phyloP scores from a whole-genome alignment of 2,329 filamentous ascomycete species.

The Pseudocercospora macadamiae region DNA sequence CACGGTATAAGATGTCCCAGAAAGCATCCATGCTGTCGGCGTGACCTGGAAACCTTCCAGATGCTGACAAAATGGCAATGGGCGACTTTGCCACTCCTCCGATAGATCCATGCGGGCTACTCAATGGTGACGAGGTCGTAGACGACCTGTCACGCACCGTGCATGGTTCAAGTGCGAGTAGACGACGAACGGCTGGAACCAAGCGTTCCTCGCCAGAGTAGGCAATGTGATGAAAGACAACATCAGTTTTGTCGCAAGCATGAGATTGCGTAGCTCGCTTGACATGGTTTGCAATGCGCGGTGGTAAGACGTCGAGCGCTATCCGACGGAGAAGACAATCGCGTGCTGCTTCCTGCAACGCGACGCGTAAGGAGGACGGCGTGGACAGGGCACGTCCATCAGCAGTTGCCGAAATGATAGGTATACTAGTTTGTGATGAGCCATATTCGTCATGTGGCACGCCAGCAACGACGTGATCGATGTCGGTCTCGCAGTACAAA shows the following conservation, averaged over 20 bases:
- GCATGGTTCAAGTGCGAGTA: background rate
- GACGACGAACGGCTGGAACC: slow-evolving; percentile 8
- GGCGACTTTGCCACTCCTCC: slow-evolving; percentile 13
- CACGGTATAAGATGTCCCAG: slow-evolving; percentile 29
- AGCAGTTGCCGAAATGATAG: slow-evolving; percentile 16
- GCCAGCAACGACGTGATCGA: slow-evolving; percentile 10
- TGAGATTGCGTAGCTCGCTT: background rate
- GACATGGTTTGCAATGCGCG: slow-evolving; percentile 9
- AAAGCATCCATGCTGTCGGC: slow-evolving; percentile 27
- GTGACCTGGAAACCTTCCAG: slow-evolving; percentile 29
- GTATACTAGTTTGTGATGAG: slow-evolving; percentile 1
- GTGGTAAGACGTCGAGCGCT: slow-evolving; percentile 10
- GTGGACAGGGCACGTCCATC: background rate
- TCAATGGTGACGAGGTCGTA: background rate
- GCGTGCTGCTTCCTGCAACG: slow-evolving; percentile 14
- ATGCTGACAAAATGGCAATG: slow-evolving; percentile 35
- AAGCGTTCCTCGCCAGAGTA: slow-evolving; percentile 8
- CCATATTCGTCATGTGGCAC: background rate
- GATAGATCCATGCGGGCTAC: background rate
- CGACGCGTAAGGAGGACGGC: background rate
- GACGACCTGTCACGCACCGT: background rate
- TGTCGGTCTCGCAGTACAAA: slow-evolving; percentile 24
- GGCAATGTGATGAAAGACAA: slow-evolving; percentile 12
- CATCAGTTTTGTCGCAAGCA: slow-evolving; percentile 5
- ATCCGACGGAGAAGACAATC: slow-evolving; percentile 17